These are phyloP conservation scores for Penicillium griseofulvum DNA, from an alignment of 2,329 filamentous ascomycete genomes.

Conservation along the genomic window DNA sequence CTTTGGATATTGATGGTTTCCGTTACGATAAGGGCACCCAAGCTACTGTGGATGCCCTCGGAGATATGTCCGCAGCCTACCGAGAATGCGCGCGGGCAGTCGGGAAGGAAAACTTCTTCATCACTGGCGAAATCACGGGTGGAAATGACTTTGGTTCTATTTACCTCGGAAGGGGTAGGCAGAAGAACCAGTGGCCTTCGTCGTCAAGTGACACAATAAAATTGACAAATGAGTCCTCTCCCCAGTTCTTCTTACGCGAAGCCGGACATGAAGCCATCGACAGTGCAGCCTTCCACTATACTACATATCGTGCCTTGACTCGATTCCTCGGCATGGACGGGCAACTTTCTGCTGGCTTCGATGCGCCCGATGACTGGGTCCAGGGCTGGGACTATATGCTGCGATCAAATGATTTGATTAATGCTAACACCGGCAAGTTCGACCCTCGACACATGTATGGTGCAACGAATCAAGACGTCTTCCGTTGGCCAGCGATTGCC, in stretches of 20 bases:
- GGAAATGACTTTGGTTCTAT: constrained; percentile 61
- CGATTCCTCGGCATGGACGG: constrained; percentile 61
- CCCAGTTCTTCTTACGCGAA: constrained; percentile 53
- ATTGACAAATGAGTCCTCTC: constrained; percentile 46
- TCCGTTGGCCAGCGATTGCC: constrained; percentile 60
- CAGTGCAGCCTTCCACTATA: constrained; percentile 62
- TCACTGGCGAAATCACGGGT: constrained; percentile 63
- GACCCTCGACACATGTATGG: constrained; percentile 65
- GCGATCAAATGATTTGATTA: constrained; percentile 58
- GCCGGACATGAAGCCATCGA: constrained; percentile 56
- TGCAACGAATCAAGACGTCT: constrained; percentile 64
- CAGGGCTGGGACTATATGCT: constrained; percentile 57
- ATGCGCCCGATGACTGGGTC: constrained; percentile 54
- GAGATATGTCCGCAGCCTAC: constrained; percentile 57
- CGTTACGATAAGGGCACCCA: constrained; percentile 66
- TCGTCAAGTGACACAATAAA: constrained; percentile 48
- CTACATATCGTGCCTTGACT: constrained; percentile 59
- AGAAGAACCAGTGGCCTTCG: constrained; percentile 50
- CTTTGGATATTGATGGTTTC: constrained; percentile 64
- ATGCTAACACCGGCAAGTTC: constrained; percentile 59
- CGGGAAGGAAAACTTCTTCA: constrained; percentile 63
- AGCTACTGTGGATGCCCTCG: constrained; percentile 60
- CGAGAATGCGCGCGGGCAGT: constrained; percentile 55
- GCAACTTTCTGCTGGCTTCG: constrained; percentile 53
- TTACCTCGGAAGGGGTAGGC: constrained; percentile 60